These are phyloP conservation scores for Globisporangium solare DNA, from an alignment of 352 stramenopile genomes.

Conservation along the genomic window DNA sequence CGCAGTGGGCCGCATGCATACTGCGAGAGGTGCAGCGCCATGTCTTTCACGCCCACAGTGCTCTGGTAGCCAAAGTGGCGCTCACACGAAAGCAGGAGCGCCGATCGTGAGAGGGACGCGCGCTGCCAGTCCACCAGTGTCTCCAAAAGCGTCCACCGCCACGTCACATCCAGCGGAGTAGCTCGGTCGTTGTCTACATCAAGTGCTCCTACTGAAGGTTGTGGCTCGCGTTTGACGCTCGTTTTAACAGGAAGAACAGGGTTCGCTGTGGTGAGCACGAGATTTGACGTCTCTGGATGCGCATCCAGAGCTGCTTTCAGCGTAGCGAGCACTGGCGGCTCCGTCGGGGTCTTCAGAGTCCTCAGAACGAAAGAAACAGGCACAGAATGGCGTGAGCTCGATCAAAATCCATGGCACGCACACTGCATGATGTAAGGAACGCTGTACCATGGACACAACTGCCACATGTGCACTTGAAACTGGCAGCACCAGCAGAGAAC, in stretches of 20 bases:
- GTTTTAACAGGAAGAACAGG: neutral
- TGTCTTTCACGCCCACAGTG: conserved; percentile 30
- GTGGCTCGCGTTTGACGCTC: neutral
- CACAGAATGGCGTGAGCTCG: too few species aligned
- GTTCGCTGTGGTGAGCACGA: conserved; percentile 1
- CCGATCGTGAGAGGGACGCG: conserved; percentile 12
- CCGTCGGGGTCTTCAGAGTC: neutral
- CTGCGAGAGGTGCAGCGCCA: conserved; percentile 27
- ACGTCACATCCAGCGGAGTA: neutral
- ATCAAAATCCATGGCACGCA: neutral
- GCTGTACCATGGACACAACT: neutral
- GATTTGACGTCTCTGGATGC: neutral
- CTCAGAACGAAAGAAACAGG: too few species aligned
- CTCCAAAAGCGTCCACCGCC: conserved; percentile 18
- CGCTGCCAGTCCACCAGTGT: conserved; percentile 29
- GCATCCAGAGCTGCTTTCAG: conserved; percentile 4
- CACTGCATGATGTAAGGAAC: neutral
- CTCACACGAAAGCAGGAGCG: conserved; percentile 22
- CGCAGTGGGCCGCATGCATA: conserved; percentile 36
- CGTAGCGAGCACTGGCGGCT: neutral
- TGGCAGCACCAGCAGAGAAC: conserved; percentile 6
- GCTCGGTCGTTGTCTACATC: neutral
- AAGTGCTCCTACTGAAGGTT: neutral
- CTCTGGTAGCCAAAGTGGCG: conserved; percentile 15
- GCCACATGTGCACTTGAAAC: neutral